Conservation (phyloP, 2,329 filamentous ascomycete species). For the Hymenoscyphus infarciens region DNA sequence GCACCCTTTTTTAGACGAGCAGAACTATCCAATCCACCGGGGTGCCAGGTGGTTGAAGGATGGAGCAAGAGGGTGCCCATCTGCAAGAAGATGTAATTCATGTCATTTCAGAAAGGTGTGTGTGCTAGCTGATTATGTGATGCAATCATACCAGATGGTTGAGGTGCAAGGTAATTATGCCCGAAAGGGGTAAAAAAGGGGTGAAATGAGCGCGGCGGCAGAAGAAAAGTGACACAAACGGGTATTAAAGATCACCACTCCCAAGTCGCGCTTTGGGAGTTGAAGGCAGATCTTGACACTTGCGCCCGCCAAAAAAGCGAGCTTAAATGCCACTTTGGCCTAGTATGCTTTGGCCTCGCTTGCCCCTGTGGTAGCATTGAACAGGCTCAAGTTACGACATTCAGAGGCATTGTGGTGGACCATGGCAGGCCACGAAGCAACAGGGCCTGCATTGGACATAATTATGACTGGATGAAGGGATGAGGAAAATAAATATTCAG, state of each 20-base stretch:
- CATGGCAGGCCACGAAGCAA: not conserved
- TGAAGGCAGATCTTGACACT: slow-evolving; percentile 7
- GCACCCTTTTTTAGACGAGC: slow-evolving; percentile 15
- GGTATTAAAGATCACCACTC: slow-evolving; percentile 1
- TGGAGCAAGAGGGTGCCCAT: not conserved
- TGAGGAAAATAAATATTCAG: not conserved
- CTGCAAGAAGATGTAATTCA: slow-evolving; percentile 1
- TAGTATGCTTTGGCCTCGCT: not conserved
- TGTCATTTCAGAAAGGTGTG: not conserved
- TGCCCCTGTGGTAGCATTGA: not conserved
- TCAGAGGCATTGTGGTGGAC: not conserved
- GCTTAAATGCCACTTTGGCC: not conserved
- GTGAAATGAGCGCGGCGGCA: not conserved
- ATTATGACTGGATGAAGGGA: not conserved
- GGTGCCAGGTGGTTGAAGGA: slow-evolving; percentile 1
- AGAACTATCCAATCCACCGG: slow-evolving; percentile 2
- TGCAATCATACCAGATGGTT: not conserved
- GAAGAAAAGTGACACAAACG: slow-evolving; percentile 6
- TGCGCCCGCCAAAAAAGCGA: not conserved
- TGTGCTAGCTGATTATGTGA: not conserved
- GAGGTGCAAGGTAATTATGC: not conserved
- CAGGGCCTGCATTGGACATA: not conserved
- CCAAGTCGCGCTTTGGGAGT: not conserved
- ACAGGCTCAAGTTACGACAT: not conserved
- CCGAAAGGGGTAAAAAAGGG: slow-evolving; percentile 5